Base-by-base conservation (phyloP, 1,139 yeast genomes). In the Saccharomycopsis phalli region DNA sequence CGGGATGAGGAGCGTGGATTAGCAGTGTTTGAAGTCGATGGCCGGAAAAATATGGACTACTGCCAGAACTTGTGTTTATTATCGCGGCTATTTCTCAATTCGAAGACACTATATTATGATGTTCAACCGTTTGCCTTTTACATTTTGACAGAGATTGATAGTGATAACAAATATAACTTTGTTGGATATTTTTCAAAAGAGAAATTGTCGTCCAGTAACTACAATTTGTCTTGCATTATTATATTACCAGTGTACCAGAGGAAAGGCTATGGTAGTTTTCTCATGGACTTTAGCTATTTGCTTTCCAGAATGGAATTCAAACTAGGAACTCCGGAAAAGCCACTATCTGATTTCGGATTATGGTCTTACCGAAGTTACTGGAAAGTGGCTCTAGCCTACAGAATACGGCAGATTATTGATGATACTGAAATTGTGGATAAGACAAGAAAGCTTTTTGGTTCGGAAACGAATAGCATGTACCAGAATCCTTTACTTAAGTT, bases 141-240 rank as follows among this genome's bases (percentile, higher is more conserved):
- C 58, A 81, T 95, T 53, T 88, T 93, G 97, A 87, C 97, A 0
- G 71, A 77, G 47, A 72, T 45, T 30, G 46, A 38, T 20, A 7
- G 8, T 5, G 84, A 48, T 94, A 80, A 47, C 71, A 76, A 50
- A 96, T 98, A 2, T 96, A 88, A 91, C 60, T 66, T 91, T 39
- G 95, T 91, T 10, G 99, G 99, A 0, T 91, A 83, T 57, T 91
- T 91, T 55, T 88, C 97, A 2, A 91, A 91, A 53, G 99, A 91
- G 59, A 91, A 91, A 60, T 97, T 88, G 60, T 78, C 88, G 50
- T 94, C 95, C 0, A 97, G 91, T 54, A 81, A 80, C n/a, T 91
- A 88, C 62, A 91, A 91, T 55, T 93, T 91, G 29, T 98, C 98
- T 0, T 91, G 99, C 76, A 91, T 91, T 56, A 65, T 93, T 51